phyloP scores from a whole-genome alignment of 2,329 filamentous ascomycete species.

The Aspergillus terreus region DNA sequence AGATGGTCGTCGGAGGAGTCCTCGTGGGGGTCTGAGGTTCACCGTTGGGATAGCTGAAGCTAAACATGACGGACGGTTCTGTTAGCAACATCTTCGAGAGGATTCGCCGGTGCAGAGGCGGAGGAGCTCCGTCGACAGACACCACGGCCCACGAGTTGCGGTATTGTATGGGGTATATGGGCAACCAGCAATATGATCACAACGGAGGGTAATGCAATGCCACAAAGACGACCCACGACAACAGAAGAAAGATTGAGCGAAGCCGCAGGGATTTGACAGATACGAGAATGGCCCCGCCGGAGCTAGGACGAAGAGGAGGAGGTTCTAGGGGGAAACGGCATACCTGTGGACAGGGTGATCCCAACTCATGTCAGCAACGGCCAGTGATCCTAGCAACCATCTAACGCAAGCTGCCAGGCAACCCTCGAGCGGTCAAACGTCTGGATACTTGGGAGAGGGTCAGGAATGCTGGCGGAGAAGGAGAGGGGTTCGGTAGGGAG shows the following conservation, averaged over 20 bases:
- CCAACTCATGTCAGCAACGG: conserved; percentile 45
- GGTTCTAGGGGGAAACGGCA: conserved; percentile 14
- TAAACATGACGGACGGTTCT: conserved; percentile 30
- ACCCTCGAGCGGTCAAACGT: conserved; percentile 22
- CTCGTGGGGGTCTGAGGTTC: conserved; percentile 47
- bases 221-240: not conserved
- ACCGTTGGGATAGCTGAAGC: conserved; percentile 46
- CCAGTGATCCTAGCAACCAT: conserved; percentile 35
- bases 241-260: not conserved
- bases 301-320: not conserved
- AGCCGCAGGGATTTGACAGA: not conserved
- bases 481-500: conserved; percentile 18
- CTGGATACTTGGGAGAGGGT: conserved; percentile 17
- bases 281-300: conserved; percentile 7
- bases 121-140: conserved; percentile 7
- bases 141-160: not conserved
- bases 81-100: conserved; percentile 30
- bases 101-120: not conserved
- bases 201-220: too few species aligned
- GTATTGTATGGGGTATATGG: not conserved
- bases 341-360: conserved; percentile 46
- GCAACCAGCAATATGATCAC: not conserved
- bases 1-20: conserved; percentile 38
- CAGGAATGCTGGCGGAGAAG: conserved; percentile 28
- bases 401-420: conserved; percentile 34